Evolutionary conservation across 495 filamentous ascomycete genomes (phyloP), one percentile per base, ranked within the genome.

Genomic region (Gamarada debralockiae): DNA sequence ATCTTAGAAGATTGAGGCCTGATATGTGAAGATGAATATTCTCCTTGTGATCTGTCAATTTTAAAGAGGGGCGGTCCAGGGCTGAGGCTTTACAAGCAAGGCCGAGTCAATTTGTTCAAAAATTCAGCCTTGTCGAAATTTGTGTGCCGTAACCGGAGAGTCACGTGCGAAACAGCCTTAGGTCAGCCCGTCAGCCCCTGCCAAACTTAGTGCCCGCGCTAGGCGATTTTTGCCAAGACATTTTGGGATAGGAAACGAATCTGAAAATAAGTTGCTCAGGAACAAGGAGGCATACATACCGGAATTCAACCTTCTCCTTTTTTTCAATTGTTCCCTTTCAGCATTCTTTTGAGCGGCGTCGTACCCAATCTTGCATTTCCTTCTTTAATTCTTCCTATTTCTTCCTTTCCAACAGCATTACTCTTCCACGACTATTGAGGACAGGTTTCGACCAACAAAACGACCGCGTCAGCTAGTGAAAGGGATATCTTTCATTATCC

Each of bases 81-180:
- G n/a, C n/a, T n/a, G 27, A 29, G 10, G 27, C 4, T 10, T 29
- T 10, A 29, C 27, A 29, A 29, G 5, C 4, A 29, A 10, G 27
- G 5, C 27, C 27, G 5, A 29, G 27, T 29, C 27, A 10, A 4
- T 10, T 29, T 29, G 5, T 29, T 15, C n/a, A 6, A 15, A 39
- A 39, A 4, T 45, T 52, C 42, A 41, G 51, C 27, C 51, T 39
- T 53, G 31, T 15, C 27, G 20, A 47, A 46, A 29, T 36, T 53
- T 43, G 20, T 47, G 41, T 53, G 52, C 52, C 43, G 52, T 55
- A 33, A 48, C 48, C 52, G 52, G 52, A 44, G 17, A 3, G 34
- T 53, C 51, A 53, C 52, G 27, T 55, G 49, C 23, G n/a, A n/a
- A n/a, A n/a, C n/a, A n/a, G n/a, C n/a, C n/a, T n/a, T n/a, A n/a